Evolutionary conservation across 179 eudicot genomes (phyloP), one percentile per base, ranked within the genome.

Genomic region (Pouteria campechiana): DNA sequence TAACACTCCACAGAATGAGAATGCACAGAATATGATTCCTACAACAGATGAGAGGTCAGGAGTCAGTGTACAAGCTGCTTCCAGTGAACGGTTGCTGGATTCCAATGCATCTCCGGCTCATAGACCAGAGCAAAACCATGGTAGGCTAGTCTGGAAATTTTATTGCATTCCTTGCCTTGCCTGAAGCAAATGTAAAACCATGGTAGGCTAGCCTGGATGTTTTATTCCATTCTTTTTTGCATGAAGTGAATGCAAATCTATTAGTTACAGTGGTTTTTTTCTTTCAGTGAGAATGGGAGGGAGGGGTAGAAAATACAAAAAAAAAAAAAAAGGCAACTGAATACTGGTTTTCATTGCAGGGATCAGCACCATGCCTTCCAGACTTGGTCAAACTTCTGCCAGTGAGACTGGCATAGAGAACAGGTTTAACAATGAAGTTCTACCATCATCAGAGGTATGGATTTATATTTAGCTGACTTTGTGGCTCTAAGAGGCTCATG

Each of bases 331-430:
- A n/a, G n/a, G n/a, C n/a, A n/a, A n/a, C n/a, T n/a, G 27, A 22
- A 35, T 13, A 3, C 16, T 13, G 7, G 15, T 31, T 53, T 32
- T 34, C 25, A 17, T 37, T 48, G 38, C 55, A 81, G 88, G 82
- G 52, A 25, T 37, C 37, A 73, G 46, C 57, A 53, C 72, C 43
- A 57, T 32, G 46, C 39, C 37, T 5, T 37, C 48, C 19, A 71
- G 70, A 31, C 65, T 62, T 25, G 45, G 39, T 39, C 50, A 55
- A 11, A 37, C 43, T 55, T 57, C 41, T 20, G 28, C 41, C n/a
- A n/a, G n/a, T 34, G 84, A 61, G 46, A 61, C 54, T 57, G 50
- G 31, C 43, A 65, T 55, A 57, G 76, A 57, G 45, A 61, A 44
- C 29, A 73, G 64, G 65, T 41, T 73, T 38, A 54, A 36, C 24